Conservation (phyloP, 345 rosid genomes). For the Cardamine occulta region DNA sequence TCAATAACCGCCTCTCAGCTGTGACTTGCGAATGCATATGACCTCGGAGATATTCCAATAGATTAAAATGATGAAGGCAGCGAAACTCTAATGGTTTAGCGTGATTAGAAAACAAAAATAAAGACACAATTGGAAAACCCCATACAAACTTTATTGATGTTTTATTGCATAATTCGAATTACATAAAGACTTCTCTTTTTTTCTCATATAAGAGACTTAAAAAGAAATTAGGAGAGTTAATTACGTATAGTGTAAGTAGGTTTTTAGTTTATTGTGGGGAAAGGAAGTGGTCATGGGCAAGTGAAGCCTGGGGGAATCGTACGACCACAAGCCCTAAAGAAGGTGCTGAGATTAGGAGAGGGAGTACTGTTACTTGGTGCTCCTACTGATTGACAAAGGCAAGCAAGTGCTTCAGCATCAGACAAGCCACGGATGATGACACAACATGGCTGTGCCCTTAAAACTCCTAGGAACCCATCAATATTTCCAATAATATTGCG, state of each 20-base stretch:
- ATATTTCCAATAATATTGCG: not conserved
- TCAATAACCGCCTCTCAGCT: no score
- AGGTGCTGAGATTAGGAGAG: slow-evolving; percentile 10
- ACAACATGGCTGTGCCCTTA: slow-evolving; percentile 30
- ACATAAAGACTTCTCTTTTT: not conserved
- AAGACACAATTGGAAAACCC: not conserved
- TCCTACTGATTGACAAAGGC: slow-evolving; percentile 34
- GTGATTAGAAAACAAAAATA: not conserved
- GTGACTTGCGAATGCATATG: no score
- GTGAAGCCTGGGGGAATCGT: slow-evolving; percentile 17
- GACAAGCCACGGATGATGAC: slow-evolving; percentile 12
- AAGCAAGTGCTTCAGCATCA: slow-evolving; percentile 31
- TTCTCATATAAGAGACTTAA: not conserved
- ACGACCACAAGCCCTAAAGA: slow-evolving; percentile 25
- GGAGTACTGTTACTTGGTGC: slow-evolving; percentile 10
- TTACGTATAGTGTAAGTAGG: not conserved
- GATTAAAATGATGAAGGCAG: no score
- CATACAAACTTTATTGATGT: not conserved
- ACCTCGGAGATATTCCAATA: no score
- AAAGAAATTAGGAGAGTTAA: not conserved
- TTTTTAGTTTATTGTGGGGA: not conserved
- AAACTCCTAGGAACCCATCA: not conserved
- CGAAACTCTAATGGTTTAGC: not conserved
- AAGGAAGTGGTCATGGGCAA: slow-evolving; percentile 28
- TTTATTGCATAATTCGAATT: slow-evolving; percentile 1